phyloP scores from a whole-genome alignment of 2,329 filamentous ascomycete species.

The Onygenales sp. region DNA sequence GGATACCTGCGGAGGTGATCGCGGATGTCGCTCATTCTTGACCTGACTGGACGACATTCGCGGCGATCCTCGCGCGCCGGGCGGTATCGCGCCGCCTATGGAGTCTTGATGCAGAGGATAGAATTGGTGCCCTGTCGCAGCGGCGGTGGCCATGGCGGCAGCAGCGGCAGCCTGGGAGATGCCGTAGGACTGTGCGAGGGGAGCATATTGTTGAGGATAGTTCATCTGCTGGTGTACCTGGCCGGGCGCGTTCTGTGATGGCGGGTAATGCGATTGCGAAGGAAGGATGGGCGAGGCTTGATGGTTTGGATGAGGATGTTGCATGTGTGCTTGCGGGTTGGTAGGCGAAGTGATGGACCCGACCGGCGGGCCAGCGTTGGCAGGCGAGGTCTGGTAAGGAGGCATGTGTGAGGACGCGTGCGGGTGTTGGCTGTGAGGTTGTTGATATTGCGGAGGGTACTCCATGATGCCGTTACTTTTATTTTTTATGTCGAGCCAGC shows the following conservation, averaged over 20 bases:
- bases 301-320: conserved; percentile 47
- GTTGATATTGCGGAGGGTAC: conserved; percentile 64
- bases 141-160: conserved; percentile 88
- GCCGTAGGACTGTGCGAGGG: conserved; percentile 67
- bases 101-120: conserved; percentile 65
- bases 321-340: conserved; percentile 58
- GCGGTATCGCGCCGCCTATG: conserved; percentile 51
- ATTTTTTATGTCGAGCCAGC: neutral
- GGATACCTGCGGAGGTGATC: conserved; percentile 65
- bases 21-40: conserved; percentile 65
- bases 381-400: conserved; percentile 54
- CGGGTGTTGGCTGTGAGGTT: conserved; percentile 52
- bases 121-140: conserved; percentile 69
- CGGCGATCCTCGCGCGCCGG: conserved; percentile 57
- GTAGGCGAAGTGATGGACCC: conserved; percentile 62
- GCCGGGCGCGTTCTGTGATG: conserved; percentile 52
- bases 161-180: conserved; percentile 86
- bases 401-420: conserved; percentile 50
- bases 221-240: conserved; percentile 60
- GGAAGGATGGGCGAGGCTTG: conserved; percentile 74
- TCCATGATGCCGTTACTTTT: conserved; percentile 45
- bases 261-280: conserved; percentile 62
- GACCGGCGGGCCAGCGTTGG: conserved; percentile 34
- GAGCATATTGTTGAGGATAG: conserved; percentile 70
- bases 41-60: conserved; percentile 59